Percentiles rank a stretch among this genome's conserved stretches.
These are phyloP conservation scores for Globisporangium iwayamae DNA, from an alignment of 352 stramenopile species.

Conservation along the genomic window DNA sequence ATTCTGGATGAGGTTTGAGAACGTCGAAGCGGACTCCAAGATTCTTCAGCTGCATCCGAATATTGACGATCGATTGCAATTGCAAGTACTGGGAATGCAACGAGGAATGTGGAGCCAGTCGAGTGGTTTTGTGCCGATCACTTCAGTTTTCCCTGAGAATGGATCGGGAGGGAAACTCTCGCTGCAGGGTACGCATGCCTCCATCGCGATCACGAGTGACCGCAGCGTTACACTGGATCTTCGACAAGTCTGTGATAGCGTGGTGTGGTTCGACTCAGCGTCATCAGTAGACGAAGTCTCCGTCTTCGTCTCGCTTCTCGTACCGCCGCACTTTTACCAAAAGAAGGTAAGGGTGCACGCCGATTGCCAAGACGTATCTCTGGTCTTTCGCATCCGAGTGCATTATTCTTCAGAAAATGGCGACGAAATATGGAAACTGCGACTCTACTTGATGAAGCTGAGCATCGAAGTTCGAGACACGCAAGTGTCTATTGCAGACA, in stretches of 20 bases:
- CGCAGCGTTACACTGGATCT: conserved; percentile 39
- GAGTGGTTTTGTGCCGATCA: conserved; percentile 7
- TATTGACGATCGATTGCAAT: not conserved
- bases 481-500: conserved; percentile 19
- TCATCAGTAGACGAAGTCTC: conserved; percentile 14
- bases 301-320: conserved; percentile 32
- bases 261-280: conserved; percentile 46
- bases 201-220: conserved; percentile 20
- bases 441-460: conserved; percentile 44
- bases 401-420: not conserved
- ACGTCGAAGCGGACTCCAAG: conserved; percentile 27
- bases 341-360: conserved; percentile 28
- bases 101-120: conserved; percentile 14
- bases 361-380: conserved; percentile 32
- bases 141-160: conserved; percentile 9
- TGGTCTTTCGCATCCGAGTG: conserved; percentile 27
- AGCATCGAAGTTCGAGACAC: conserved; percentile 47
- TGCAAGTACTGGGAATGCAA: conserved; percentile 4
- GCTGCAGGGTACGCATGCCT: conserved; percentile 13
- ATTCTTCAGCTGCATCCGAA: conserved; percentile 5
- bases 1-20: conserved; percentile 56
- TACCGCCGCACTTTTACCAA: conserved; percentile 38
- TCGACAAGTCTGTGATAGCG: conserved; percentile 33
- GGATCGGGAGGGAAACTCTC: conserved; percentile 16
- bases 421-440: conserved; percentile 38